Conservation (phyloP, 805 yeast genomes). For the Monosporozyma solicola region DNA sequence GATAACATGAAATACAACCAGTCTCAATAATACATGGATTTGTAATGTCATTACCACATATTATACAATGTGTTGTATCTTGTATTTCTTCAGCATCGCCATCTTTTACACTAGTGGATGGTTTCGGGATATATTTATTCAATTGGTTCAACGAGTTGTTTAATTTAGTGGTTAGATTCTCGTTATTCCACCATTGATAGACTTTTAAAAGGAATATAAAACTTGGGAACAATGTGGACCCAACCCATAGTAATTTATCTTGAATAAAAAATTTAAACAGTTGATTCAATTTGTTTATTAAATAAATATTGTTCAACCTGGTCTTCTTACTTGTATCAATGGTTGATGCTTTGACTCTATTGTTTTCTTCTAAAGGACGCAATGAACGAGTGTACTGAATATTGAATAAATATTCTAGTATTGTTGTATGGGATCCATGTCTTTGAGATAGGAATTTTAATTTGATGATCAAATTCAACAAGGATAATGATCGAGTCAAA, state of each 20-base stretch:
- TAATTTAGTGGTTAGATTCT: slow-evolving; percentile 57
- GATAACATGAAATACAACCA: slow-evolving; percentile 83
- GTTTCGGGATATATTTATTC: slow-evolving; percentile 35
- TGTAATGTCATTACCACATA: slow-evolving; percentile 54
- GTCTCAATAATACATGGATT: slow-evolving; percentile 88
- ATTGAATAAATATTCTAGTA: slow-evolving; percentile 51
- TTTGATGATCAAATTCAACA: slow-evolving; percentile 47
- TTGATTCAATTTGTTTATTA: neutral
- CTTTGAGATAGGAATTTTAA: slow-evolving; percentile 60
- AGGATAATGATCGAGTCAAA: slow-evolving; percentile 37
- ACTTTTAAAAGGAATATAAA: slow-evolving; percentile 77
- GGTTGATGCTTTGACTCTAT: neutral
- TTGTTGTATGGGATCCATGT: slow-evolving; percentile 46
- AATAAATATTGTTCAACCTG: neutral
- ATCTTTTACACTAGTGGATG: slow-evolving; percentile 3
- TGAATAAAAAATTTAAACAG: neutral
- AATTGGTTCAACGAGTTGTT: slow-evolving; percentile 39
- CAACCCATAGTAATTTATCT: neutral
- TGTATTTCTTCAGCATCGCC: neutral
- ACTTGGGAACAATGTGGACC: slow-evolving; percentile 48
- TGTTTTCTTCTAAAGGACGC: slow-evolving; percentile 9
- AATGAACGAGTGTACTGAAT: slow-evolving; percentile 47
- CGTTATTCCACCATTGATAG: slow-evolving; percentile 87
- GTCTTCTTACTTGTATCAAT: slow-evolving; percentile 15
- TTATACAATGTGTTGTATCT: slow-evolving; percentile 41